A percentile compares a stretch with the other conserved stretches of the same genome.
These are phyloP conservation scores for Colletotrichum aenigma DNA, from an alignment of 2,329 filamentous ascomycete genomes.

Conservation along the genomic window DNA sequence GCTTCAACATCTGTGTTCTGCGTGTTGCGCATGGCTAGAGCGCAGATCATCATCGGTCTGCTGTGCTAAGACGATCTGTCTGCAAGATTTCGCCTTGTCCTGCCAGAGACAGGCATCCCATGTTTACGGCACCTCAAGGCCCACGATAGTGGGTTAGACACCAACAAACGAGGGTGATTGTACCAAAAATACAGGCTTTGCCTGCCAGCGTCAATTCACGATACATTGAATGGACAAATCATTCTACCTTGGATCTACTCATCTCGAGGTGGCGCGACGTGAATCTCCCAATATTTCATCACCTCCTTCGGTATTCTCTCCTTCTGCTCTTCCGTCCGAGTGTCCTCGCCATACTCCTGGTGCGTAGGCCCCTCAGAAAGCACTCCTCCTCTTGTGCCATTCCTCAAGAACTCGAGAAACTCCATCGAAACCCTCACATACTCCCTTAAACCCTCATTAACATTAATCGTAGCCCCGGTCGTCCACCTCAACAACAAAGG, in stretches of 20 bases:
- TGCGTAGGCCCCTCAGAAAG: slow-evolving; percentile 54
- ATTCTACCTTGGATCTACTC: neutral
- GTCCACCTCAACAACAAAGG: slow-evolving; percentile 64
- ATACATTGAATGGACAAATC: neutral
- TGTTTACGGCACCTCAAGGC: neutral
- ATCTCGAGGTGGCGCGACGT: slow-evolving; percentile 30
- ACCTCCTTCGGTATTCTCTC: slow-evolving; percentile 33
- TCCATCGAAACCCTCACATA: slow-evolving; percentile 64
- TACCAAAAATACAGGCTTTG: neutral
- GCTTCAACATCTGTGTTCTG: neutral
- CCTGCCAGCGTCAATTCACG: neutral
- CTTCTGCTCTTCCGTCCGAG: slow-evolving; percentile 39
- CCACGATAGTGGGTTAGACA: neutral
- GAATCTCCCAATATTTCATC: slow-evolving; percentile 46
- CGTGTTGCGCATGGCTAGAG: neutral
- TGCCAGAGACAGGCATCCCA: neutral
- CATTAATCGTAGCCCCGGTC: slow-evolving; percentile 64
- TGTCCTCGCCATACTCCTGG: slow-evolving; percentile 38
- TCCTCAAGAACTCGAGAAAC: slow-evolving; percentile 56
- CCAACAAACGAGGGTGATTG: neutral
- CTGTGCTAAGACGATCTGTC: neutral
- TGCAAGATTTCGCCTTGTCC: neutral
- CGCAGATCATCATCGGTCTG: neutral
- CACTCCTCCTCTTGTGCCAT: slow-evolving; percentile 48
- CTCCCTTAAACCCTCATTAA: slow-evolving; percentile 58